These are phyloP conservation scores for Themeda triandra DNA, from an alignment of 176 grass and related monocot genomes.

Conservation along the genomic window DNA sequence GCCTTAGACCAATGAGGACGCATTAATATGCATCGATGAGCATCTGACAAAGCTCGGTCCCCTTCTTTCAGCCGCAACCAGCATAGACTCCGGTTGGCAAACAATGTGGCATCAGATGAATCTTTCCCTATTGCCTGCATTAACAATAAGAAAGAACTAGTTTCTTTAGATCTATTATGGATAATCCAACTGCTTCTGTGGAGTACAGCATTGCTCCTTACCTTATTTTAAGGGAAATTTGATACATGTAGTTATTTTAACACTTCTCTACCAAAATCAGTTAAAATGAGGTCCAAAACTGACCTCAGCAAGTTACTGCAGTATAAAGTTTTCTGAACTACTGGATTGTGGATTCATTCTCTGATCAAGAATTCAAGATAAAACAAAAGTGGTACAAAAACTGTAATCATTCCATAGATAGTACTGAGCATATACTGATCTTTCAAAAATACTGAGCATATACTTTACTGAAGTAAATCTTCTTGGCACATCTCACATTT, in stretches of 20 bases:
- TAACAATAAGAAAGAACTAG: background rate
- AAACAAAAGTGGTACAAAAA: background rate
- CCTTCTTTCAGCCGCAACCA: background rate
- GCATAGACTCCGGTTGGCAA: conserved; percentile 6
- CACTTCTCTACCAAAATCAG: background rate
- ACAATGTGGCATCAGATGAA: background rate
- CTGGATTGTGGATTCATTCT: too few species aligned
- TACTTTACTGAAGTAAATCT: too few species aligned
- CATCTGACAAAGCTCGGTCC: background rate
- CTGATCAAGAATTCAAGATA: background rate
- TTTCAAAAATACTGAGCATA: too few species aligned
- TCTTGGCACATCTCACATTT: too few species aligned
- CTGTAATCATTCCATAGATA: too few species aligned
- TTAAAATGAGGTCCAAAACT: background rate
- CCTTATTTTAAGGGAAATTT: background rate
- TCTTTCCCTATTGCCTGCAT: background rate
- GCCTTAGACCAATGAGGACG: background rate
- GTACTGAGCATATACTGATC: too few species aligned
- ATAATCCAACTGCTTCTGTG: background rate
- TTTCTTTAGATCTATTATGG: too few species aligned
- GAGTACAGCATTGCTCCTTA: background rate
- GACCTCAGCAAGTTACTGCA: background rate
- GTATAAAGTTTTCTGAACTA: background rate
- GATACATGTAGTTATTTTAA: background rate
- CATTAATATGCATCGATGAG: background rate